phyloP scores from a whole-genome alignment of 176 grass and related monocot species.

The Melocanna baccifera region DNA sequence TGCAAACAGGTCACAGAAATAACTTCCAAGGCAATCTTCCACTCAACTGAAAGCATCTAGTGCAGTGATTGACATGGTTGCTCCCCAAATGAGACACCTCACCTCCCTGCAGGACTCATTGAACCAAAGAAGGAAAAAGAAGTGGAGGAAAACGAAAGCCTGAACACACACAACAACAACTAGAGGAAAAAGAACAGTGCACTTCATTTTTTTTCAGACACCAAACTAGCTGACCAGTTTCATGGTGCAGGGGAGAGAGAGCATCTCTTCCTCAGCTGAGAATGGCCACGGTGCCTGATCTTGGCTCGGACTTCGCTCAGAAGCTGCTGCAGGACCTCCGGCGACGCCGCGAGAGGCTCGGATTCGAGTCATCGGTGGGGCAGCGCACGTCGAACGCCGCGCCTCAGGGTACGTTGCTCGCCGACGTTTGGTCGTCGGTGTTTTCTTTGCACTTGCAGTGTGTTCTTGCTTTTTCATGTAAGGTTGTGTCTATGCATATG shows the following conservation, averaged over 20 bases:
- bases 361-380: constrained; percentile 31
- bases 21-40: constrained; percentile 48
- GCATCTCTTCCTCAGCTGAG: neutral
- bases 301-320: constrained; percentile 82
- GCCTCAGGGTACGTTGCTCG: constrained; percentile 36
- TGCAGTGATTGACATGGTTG: constrained; percentile 25
- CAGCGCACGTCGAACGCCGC: constrained; percentile 11
- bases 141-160: constrained; percentile 35
- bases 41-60: constrained; percentile 25
- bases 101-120: constrained; percentile 22
- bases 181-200: constrained; percentile 26
- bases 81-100: constrained; percentile 37
- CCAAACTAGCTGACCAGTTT: constrained; percentile 13
- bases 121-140: constrained; percentile 4
- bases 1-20: constrained; percentile 32
- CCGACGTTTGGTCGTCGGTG: neutral
- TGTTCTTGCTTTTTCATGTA: neutral
- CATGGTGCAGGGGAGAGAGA: constrained; percentile 23
- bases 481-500: neutral
- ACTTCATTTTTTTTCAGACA: constrained; percentile 6
- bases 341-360: constrained; percentile 69
- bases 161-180: constrained; percentile 33
- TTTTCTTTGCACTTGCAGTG: neutral
- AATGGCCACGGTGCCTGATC: constrained; percentile 59
- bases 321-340: constrained; percentile 88